phyloP scores from a whole-genome alignment of 2,329 filamentous ascomycete species.

The Escovopsis sp. region DNA sequence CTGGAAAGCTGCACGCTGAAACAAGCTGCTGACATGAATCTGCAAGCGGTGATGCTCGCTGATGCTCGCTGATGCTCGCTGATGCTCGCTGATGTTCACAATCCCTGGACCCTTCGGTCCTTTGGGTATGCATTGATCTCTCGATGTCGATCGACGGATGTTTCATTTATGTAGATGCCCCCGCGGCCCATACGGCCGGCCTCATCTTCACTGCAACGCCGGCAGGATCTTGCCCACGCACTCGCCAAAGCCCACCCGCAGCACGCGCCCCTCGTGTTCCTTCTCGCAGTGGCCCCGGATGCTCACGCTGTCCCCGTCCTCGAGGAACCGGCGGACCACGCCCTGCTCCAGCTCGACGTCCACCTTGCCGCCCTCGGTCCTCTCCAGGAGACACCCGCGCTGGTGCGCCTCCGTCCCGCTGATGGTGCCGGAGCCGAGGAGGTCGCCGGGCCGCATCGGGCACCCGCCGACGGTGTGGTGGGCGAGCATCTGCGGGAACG shows the following conservation, averaged over 20 bases:
- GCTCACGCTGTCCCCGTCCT: slow-evolving; percentile 58
- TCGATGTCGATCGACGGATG: too few relatives aligned
- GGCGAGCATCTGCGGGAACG: slow-evolving; percentile 71
- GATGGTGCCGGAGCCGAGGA: slow-evolving; percentile 69
- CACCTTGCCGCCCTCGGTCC: slow-evolving; percentile 54
- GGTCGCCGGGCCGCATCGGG: slow-evolving; percentile 56
- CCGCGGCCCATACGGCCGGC: background rate
- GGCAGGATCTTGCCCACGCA: slow-evolving; percentile 7
- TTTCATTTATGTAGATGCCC: background rate
- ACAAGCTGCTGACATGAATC: too few relatives aligned
- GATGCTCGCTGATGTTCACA: too few relatives aligned
- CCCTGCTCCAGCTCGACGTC: slow-evolving; percentile 46
- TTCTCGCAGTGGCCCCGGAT: slow-evolving; percentile 53
- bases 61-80: too few relatives aligned
- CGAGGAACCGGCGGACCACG: slow-evolving; percentile 54
- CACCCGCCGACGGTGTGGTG: slow-evolving; percentile 71
- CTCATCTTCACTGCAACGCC: background rate
- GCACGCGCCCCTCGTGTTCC: slow-evolving; percentile 28
- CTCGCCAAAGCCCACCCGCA: slow-evolving; percentile 64
- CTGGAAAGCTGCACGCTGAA: too few relatives aligned
- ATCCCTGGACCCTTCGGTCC: too few relatives aligned
- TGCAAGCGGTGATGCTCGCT: too few relatives aligned
- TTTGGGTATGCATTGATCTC: too few relatives aligned
- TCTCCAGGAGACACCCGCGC: slow-evolving; percentile 58
- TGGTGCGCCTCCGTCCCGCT: slow-evolving; percentile 47